phyloP scores from a whole-genome alignment of 2,329 filamentous ascomycete genomes.

The Phaeophleospora eucalypticola region DNA sequence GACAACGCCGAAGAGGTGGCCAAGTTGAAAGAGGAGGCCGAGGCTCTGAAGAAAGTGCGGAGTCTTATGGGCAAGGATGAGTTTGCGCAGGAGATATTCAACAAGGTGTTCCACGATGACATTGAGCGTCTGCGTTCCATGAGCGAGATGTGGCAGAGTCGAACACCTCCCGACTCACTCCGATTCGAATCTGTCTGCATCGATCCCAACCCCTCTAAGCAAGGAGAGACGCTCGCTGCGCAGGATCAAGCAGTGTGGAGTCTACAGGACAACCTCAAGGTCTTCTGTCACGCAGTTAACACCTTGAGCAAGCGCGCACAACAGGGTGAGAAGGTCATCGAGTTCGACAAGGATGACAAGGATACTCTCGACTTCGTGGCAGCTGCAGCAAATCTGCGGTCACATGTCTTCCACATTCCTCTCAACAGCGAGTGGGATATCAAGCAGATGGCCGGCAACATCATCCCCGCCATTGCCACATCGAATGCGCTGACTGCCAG shows the following conservation, averaged over 20 bases:
- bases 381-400: constrained; percentile 83
- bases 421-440: constrained; percentile 89
- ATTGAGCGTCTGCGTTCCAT: constrained; percentile 77
- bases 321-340: constrained; percentile 59
- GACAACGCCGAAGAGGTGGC: constrained; percentile 87
- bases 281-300: constrained; percentile 80
- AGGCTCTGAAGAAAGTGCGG: constrained; percentile 77
- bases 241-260: constrained; percentile 73
- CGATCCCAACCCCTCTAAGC: constrained; percentile 22
- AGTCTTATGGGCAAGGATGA: constrained; percentile 71
- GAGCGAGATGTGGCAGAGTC: constrained; percentile 93
- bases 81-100: constrained; percentile 77
- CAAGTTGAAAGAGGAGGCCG: constrained; percentile 78
- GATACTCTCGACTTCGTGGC: constrained; percentile 95
- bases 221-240: constrained; percentile 50
- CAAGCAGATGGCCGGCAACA: constrained; percentile 98
- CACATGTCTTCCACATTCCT: constrained; percentile 83
- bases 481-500: constrained; percentile 96
- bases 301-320: constrained; percentile 71
- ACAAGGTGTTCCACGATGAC: constrained; percentile 88
- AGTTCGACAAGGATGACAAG: constrained; percentile 94
- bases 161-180: constrained; percentile 68
- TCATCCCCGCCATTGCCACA: constrained; percentile 96
- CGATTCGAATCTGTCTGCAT: constrained; percentile 55
- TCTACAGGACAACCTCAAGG: constrained; percentile 74